These are phyloP conservation scores for Didymellaceae sp. DNA, from an alignment of 2,329 filamentous ascomycete species.

Conservation along the genomic window DNA sequence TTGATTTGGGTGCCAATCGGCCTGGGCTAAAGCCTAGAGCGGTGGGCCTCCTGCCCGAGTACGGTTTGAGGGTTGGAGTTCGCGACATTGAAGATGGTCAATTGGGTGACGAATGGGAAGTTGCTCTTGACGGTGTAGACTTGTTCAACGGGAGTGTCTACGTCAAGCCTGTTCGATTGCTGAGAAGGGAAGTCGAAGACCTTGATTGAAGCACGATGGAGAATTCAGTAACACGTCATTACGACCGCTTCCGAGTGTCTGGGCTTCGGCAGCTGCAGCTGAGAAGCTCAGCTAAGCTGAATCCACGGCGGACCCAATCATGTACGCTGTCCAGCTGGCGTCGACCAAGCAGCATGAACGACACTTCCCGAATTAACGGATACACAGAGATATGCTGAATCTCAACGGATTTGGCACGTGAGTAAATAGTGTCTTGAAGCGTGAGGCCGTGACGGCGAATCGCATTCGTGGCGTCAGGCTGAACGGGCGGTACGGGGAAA, in stretches of 20 bases:
- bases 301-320: neutral
- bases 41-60: slow-evolving; percentile 27
- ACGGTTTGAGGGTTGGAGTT: slow-evolving; percentile 22
- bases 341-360: too few relatives aligned
- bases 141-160: slow-evolving; percentile 39
- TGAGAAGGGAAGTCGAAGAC: slow-evolving; percentile 33
- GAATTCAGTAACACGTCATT: neutral
- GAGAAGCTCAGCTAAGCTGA: neutral
- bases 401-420: neutral
- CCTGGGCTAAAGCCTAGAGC: slow-evolving; percentile 6
- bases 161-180: slow-evolving; percentile 49
- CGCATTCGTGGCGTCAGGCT: neutral
- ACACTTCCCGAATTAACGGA: slow-evolving; percentile 21
- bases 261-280: neutral
- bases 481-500: slow-evolving; percentile 17
- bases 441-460: slow-evolving; percentile 3
- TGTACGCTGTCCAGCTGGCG: too few relatives aligned
- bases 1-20: slow-evolving; percentile 7
- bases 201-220: neutral
- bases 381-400: slow-evolving; percentile 2
- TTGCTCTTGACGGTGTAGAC: slow-evolving; percentile 47
- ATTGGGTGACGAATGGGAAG: slow-evolving; percentile 56
- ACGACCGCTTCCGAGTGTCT: neutral
- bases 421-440: slow-evolving; percentile 20
- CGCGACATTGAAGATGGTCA: slow-evolving; percentile 22